Evolutionary conservation across 441 rosid species (phyloP).

Genomic region (Jatropha podagrica): DNA sequence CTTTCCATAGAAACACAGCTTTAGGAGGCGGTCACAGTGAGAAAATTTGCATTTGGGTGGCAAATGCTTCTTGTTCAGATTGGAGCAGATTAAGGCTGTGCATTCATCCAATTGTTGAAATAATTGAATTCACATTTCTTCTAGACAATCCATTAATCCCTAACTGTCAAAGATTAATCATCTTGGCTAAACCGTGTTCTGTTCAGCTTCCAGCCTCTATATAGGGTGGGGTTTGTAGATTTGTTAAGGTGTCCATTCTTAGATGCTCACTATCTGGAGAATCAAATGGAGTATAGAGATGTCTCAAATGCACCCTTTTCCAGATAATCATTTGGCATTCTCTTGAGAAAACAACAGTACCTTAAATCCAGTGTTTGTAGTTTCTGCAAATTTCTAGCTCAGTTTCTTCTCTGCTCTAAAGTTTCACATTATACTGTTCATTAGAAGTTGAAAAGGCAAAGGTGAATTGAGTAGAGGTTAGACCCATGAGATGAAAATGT

Average conservation of each 20-base stretch:
- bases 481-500: too few relatives aligned
- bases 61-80: background rate
- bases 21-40: background rate
- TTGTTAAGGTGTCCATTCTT: background rate
- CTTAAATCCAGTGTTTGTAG: background rate
- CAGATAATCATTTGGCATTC: background rate
- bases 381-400: background rate
- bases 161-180: background rate
- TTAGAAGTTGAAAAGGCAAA: too few relatives aligned
- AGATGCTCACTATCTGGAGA: background rate
- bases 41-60: background rate
- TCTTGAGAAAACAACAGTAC: too few relatives aligned
- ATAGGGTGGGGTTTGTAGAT: background rate
- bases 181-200: background rate
- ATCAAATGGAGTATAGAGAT: slow-evolving; percentile 5
- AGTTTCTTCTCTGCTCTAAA: background rate
- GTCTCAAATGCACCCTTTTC: slow-evolving; percentile 5
- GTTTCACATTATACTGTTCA: background rate
- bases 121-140: background rate
- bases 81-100: background rate
- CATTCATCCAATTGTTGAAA: background rate
- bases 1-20: slow-evolving; percentile 1
- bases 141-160: background rate
- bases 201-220: slow-evolving; percentile 9
- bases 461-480: too few relatives aligned